Evolutionary conservation across 2,329 filamentous ascomycete genomes (phyloP).

Genomic region (Neopestalotiopsis sp.): DNA sequence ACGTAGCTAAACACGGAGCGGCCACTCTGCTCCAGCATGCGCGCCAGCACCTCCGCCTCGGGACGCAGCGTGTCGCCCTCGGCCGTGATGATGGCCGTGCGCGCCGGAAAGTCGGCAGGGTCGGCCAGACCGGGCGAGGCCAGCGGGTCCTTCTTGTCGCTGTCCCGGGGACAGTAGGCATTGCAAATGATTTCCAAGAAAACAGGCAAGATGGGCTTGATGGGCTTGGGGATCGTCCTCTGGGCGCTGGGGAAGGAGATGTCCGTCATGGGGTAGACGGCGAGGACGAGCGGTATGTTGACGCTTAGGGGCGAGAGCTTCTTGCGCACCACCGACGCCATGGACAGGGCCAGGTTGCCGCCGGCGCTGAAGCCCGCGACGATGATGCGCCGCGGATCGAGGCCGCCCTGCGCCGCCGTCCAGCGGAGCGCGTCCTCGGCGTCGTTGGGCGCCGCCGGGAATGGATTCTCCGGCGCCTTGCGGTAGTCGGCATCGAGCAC

Average conservation of each 20-base stretch:
- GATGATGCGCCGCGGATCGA: neutral
- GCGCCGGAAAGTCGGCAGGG: neutral
- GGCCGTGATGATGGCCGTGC: slow-evolving; percentile 1
- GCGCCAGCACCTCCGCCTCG: neutral
- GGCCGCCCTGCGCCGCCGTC: neutral
- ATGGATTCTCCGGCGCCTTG: slow-evolving; percentile 53
- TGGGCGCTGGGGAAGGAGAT: neutral
- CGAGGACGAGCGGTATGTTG: neutral
- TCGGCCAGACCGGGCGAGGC: neutral
- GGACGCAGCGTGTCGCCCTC: slow-evolving; percentile 8
- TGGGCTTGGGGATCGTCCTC: neutral
- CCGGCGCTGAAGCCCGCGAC: slow-evolving; percentile 9
- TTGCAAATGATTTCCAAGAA: neutral
- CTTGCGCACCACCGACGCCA: neutral
- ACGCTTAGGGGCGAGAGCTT: neutral
- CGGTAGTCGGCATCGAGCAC: slow-evolving; percentile 42
- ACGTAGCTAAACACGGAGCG: neutral
- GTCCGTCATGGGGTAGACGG: neutral
- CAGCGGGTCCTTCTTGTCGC: neutral
- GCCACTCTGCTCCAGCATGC: neutral
- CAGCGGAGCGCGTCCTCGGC: slow-evolving; percentile 10
- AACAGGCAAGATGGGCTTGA: neutral
- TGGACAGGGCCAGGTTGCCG: neutral
- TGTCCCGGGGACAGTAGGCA: neutral
- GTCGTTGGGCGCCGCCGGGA: slow-evolving; percentile 43